Evolutionary conservation across 2,329 filamentous ascomycete genomes (phyloP), one percentile per base, ranked within the genome.

Genomic region (Arthrobotrys conoides): DNA sequence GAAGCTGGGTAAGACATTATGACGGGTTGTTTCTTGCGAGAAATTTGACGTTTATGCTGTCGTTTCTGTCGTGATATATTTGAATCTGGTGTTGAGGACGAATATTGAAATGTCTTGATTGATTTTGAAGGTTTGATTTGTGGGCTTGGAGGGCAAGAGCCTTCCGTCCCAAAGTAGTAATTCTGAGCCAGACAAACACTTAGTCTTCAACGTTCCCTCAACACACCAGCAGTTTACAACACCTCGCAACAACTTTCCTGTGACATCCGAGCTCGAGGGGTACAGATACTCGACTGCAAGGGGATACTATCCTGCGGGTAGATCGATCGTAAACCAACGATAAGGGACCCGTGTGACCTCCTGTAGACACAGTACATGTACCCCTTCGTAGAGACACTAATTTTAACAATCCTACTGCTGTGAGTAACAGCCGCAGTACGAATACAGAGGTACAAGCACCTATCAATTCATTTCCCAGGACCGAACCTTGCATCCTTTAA

Each of bases 71-170:
- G 63, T 68, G 44, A 27, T 69, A 51, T 69, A 24, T 67, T n/a
- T n/a, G n/a, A 59, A 46, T 33, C 46, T 65, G 57, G 36, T 71
- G 63, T 71, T 72, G 44, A 67, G 51, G 55, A 66, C 44, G 68
- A 78, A 71, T 78, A 72, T 78, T 78, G 75, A 65, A 68, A 68
- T 65, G 30, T 61, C 41, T 22, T 18, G 27, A 63, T 48, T 48
- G 53, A 61, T 36, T 71, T 71, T 78, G 51, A 24, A 5, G 30
- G 36, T 36, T 68, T 63, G 61, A 64, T 78, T 78, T 78, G 75
- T 72, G 68, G 68, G 75, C 63, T 44, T 59, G 67, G 30, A 78
- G 75, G 75, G 75, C 75, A 78, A 78, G 75, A 78, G 75, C 75
- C 75, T 78, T 33, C 9, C 48, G 22, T 8, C 68, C 68, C 16